phyloP scores from a whole-genome alignment of 768 basidiomycete species.

The Leccinellum albellum region DNA sequence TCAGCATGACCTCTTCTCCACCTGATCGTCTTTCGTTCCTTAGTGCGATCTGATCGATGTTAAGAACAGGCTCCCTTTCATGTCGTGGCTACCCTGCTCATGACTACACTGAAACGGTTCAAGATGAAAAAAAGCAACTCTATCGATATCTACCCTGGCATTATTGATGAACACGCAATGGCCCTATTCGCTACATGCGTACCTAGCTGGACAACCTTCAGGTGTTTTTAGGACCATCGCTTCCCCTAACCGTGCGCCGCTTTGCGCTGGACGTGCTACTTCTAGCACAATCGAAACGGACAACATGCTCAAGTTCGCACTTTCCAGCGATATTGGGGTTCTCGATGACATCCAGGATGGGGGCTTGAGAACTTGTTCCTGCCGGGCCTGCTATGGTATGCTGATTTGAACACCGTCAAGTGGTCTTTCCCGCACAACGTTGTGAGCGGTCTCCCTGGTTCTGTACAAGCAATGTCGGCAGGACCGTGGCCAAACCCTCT shows the following conservation, averaged over 20 bases:
- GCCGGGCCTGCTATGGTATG: no score
- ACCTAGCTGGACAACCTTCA: background rate
- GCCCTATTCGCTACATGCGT: background rate
- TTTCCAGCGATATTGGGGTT: background rate
- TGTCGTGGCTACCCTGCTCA: background rate
- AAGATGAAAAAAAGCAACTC: background rate
- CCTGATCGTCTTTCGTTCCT: background rate
- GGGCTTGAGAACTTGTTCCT: background rate
- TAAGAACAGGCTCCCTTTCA: background rate
- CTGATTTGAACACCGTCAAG: background rate
- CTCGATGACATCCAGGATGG: no score
- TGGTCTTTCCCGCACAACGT: background rate
- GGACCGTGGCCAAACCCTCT: background rate
- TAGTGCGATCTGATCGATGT: background rate
- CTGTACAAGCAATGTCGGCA: background rate
- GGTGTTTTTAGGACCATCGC: no score
- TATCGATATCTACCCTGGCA: background rate
- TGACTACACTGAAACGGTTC: background rate
- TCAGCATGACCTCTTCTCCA: background rate
- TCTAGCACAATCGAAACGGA: background rate
- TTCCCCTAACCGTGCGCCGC: background rate
- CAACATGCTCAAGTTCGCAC: background rate
- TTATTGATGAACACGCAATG: no score
- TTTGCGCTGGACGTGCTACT: background rate
- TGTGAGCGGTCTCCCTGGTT: background rate